Conservation (phyloP, 2,329 filamentous ascomycete species). For the Epicoccum sorghinum region DNA sequence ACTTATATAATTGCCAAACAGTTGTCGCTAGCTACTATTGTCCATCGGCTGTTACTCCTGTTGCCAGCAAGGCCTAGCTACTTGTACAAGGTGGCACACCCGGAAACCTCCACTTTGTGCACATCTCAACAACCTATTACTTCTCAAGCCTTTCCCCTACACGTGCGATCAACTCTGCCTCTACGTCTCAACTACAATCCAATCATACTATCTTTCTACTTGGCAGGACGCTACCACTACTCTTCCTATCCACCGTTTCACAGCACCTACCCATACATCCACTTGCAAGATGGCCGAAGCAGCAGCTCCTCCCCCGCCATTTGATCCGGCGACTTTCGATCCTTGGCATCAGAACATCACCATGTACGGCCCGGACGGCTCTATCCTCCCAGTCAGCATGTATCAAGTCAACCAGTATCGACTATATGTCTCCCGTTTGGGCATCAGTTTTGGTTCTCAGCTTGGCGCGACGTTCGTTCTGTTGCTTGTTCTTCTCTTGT, state of each 20-base stretch:
- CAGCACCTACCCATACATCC: not conserved
- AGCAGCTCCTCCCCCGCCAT: not conserved
- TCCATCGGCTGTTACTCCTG: not conserved
- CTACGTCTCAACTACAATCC: too few relatives aligned
- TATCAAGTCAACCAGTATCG: constrained; percentile 53
- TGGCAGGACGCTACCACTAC: too few relatives aligned
- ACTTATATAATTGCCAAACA: not conserved
- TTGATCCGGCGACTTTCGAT: constrained; percentile 50
- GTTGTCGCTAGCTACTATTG: constrained; percentile 5
- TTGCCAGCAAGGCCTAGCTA: constrained; percentile 12
- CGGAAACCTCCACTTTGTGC: not conserved
- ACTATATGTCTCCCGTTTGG: constrained; percentile 55
- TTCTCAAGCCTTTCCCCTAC: not conserved
- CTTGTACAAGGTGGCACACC: not conserved
- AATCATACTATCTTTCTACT: too few relatives aligned
- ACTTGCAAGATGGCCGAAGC: constrained; percentile 1
- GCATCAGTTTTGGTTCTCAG: constrained; percentile 72
- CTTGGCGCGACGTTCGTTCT: constrained; percentile 71
- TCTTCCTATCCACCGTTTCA: too few relatives aligned
- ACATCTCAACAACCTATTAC: not conserved
- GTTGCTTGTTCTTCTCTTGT: constrained; percentile 67
- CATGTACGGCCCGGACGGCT: constrained; percentile 54
- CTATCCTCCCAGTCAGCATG: constrained; percentile 51
- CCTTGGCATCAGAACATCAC: constrained; percentile 60
- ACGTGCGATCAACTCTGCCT: too few relatives aligned